A percentile compares a stretch with the other conserved stretches of the same genome.
phyloP scores from a whole-genome alignment of 2,329 filamentous ascomycete genomes.

The Fusarium caatingaense region DNA sequence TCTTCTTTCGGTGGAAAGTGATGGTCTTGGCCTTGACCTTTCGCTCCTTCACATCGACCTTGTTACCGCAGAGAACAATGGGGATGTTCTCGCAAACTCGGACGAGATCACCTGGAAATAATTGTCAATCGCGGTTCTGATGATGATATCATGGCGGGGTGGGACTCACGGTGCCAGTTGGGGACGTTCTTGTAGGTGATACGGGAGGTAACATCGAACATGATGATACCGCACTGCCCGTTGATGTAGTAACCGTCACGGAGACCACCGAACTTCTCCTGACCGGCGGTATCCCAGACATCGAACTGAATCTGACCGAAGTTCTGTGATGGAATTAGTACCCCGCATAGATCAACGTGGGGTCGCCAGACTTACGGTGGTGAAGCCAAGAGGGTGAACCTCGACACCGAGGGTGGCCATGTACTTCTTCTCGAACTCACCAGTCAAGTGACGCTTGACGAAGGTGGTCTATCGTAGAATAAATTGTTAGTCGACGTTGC shows the following conservation, averaged over 20 bases:
- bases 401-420: slow-evolving; percentile 99
- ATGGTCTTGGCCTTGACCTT: slow-evolving; percentile 99
- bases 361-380: slow-evolving; percentile 78
- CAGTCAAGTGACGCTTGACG: slow-evolving; percentile 99
- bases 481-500: slow-evolving; percentile 37
- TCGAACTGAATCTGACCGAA: slow-evolving; percentile 97
- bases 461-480: slow-evolving; percentile 85
- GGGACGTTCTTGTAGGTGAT: slow-evolving; percentile 99
- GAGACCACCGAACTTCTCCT: slow-evolving; percentile 99
- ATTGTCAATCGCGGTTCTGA: slow-evolving; percentile 31
- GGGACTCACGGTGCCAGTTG: slow-evolving; percentile 97
- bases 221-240: slow-evolving; percentile 99
- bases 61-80: slow-evolving; percentile 98
- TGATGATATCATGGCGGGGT: neutral
- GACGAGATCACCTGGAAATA: slow-evolving; percentile 84
- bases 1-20: slow-evolving; percentile 99
- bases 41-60: slow-evolving; percentile 99
- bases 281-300: slow-evolving; percentile 98
- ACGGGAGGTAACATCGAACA: slow-evolving; percentile 99
- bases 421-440: slow-evolving; percentile 99
- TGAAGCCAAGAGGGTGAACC: slow-evolving; percentile 98
- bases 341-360: slow-evolving; percentile 38
- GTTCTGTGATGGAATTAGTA: slow-evolving; percentile 70
- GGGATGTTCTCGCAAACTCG: slow-evolving; percentile 99
- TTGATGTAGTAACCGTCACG: slow-evolving; percentile 99